Percentiles rank a stretch among this genome's conserved stretches.
These are phyloP conservation scores for Capsaspora owczarzaki DNA, from an alignment of 78 protist genomes.

Conservation along the genomic window DNA sequence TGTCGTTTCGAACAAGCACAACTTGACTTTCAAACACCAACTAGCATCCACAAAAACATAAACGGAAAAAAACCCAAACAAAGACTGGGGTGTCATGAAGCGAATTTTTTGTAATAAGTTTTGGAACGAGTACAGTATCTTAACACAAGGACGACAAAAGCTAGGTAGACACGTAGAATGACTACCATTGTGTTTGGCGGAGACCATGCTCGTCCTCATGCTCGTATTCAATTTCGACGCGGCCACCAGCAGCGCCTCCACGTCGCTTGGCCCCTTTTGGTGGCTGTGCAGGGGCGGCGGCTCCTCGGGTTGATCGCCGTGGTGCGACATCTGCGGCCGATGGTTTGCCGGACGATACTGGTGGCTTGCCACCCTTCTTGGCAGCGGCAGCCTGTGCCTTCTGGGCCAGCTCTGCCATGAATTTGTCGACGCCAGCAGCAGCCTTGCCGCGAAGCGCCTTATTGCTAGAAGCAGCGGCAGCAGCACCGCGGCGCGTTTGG, in stretches of 20 bases:
- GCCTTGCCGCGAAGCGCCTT: neutral
- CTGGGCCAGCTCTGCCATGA: neutral
- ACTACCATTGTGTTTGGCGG: neutral
- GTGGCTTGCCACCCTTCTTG: too few relatives aligned
- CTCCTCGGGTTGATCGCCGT: neutral
- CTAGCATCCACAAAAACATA: too few relatives aligned
- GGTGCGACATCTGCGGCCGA: too few relatives aligned
- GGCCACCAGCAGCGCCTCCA: neutral
- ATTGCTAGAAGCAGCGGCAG: neutral
- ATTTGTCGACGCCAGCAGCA: neutral
- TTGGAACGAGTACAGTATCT: too few relatives aligned
- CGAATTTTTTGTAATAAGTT: too few relatives aligned
- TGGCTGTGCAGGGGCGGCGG: neutral
- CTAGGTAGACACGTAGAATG: too few relatives aligned
- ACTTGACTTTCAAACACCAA: too few relatives aligned
- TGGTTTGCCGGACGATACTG: too few relatives aligned
- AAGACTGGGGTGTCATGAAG: too few relatives aligned
- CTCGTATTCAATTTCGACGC: constrained; percentile 21
- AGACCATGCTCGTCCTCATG: neutral
- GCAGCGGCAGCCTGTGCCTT: neutral
- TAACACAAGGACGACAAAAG: too few relatives aligned
- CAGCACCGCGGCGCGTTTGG: neutral
- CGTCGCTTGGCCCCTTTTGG: neutral
- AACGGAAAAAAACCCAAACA: too few relatives aligned
- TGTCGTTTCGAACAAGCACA: too few relatives aligned